phyloP scores from a whole-genome alignment of 2,329 filamentous ascomycete species.

The Curvularia sp. region DNA sequence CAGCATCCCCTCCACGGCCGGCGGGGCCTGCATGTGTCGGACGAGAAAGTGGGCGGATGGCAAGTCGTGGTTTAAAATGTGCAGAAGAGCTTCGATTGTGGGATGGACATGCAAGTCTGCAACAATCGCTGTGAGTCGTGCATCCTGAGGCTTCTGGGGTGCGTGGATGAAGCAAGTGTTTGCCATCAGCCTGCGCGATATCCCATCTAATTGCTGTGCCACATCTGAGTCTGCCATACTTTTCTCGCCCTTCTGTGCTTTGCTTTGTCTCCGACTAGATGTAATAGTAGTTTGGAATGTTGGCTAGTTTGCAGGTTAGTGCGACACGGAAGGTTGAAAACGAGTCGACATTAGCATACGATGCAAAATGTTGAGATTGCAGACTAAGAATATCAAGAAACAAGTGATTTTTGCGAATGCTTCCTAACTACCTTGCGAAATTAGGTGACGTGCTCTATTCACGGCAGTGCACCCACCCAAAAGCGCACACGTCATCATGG shows the following conservation, averaged over 20 bases:
- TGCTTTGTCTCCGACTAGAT: not conserved
- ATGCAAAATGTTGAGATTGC: too few relatives aligned
- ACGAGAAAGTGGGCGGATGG: slow-evolving; percentile 61
- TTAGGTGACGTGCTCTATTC: slow-evolving; percentile 16
- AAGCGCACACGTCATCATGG: slow-evolving; percentile 34
- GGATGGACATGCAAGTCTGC: slow-evolving; percentile 54
- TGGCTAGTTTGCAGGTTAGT: too few relatives aligned
- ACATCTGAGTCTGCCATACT: slow-evolving; percentile 4
- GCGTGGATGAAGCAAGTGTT: slow-evolving; percentile 20
- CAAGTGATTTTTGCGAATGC: not conserved
- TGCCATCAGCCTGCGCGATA: slow-evolving; percentile 23
- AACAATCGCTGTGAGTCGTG: slow-evolving; percentile 29
- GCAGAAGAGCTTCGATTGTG: slow-evolving; percentile 59
- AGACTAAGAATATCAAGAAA: too few relatives aligned
- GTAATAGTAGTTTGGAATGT: not conserved
- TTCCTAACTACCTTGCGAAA: slow-evolving; percentile 6
- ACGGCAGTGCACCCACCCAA: not conserved
- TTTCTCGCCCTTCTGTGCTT: not conserved
- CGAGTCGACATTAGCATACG: not conserved
- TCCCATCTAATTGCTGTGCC: slow-evolving; percentile 13
- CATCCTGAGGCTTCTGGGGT: slow-evolving; percentile 23
- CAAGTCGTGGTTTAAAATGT: slow-evolving; percentile 61
- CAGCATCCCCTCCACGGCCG: slow-evolving; percentile 60
- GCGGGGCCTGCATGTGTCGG: slow-evolving; percentile 60
- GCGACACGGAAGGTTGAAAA: not conserved